These are phyloP conservation scores for Trichosporon sp. DNA, from an alignment of 1,284 basidiomycete species.

Conservation along the genomic window DNA sequence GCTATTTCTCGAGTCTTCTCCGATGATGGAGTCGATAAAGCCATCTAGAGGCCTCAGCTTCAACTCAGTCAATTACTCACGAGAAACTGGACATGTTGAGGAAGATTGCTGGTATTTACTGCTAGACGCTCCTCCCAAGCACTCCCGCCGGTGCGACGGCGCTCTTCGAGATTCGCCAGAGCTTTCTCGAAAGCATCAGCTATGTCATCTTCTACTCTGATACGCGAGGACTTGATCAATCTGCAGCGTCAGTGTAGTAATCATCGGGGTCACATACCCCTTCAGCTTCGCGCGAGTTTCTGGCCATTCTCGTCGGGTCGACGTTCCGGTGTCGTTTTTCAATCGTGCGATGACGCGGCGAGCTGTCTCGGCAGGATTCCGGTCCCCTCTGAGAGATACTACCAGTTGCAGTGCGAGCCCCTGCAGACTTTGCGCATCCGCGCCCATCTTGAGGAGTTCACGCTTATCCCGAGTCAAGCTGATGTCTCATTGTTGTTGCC, in stretches of 20 bases:
- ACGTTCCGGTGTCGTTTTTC: constrained; percentile 19
- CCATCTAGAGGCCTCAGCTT: constrained; percentile 23
- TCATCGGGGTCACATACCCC: constrained; percentile 7
- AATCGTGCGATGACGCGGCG: constrained; percentile 22
- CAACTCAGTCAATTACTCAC: constrained; percentile 12
- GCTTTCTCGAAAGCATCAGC: constrained; percentile 30
- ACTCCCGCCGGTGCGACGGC: constrained; percentile 12
- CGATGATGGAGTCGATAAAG: constrained; percentile 23
- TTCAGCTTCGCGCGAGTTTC: constrained; percentile 21
- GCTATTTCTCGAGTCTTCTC: constrained; percentile 26
- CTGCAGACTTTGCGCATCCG: not conserved
- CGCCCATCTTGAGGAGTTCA: not conserved
- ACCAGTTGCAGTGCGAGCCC: constrained; percentile 22
- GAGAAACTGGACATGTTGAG: constrained; percentile 38
- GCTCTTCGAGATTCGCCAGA: constrained; percentile 18
- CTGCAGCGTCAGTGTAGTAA: constrained; percentile 10
- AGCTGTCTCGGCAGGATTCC: constrained; percentile 5
- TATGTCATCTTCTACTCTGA: constrained; percentile 31
- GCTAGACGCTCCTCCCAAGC: constrained; percentile 32
- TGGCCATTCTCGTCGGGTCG: constrained; percentile 28
- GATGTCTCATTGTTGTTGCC: not conserved
- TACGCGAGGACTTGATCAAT: constrained; percentile 19
- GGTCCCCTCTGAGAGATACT: constrained; percentile 8
- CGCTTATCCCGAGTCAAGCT: no score
- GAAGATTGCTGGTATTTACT: constrained; percentile 31